Conservation (phyloP, 495 filamentous ascomycete genomes). For the Aspergillus nidulans region DNA sequence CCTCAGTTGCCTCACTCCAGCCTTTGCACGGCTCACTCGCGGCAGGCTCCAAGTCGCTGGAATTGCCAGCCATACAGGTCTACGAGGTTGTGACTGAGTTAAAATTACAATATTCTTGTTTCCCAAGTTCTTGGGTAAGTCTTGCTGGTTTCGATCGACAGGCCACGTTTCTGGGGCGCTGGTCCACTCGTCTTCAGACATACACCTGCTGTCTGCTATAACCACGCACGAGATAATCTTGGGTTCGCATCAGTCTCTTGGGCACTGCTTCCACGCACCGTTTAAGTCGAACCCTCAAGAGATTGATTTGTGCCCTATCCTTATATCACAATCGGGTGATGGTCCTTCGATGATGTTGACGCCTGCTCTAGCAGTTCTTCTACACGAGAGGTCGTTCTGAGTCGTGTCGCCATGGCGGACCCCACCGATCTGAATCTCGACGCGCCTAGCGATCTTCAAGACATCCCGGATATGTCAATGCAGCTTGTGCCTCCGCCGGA, state of each 20-base stretch:
- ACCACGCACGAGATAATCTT: conserved; percentile 36
- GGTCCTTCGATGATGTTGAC: conserved; percentile 17
- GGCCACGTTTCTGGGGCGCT: conserved; percentile 3
- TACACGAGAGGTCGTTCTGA: conserved; percentile 9
- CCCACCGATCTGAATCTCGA: conserved; percentile 43
- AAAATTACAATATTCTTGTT: background rate
- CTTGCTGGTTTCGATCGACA: background rate
- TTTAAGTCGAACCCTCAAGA: background rate
- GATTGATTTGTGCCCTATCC: background rate
- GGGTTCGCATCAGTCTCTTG: conserved; percentile 21
- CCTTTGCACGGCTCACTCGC: background rate
- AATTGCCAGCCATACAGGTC: background rate
- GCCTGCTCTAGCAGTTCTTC: conserved; percentile 11
- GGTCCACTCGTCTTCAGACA: conserved; percentile 5
- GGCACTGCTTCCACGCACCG: conserved; percentile 45
- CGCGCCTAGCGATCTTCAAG: conserved; percentile 46
- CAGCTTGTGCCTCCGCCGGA: conserved; percentile 41
- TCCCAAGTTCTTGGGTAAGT: conserved; percentile 3
- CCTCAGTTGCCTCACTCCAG: conserved; percentile 6
- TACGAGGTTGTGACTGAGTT: background rate
- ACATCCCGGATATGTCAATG: conserved; percentile 45
- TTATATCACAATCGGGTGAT: background rate
- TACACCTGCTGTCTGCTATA: conserved; percentile 25
- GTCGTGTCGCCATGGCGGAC: conserved; percentile 35
- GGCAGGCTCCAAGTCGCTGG: background rate